Evolutionary conservation across 2,329 filamentous ascomycete species (phyloP).

Genomic region (Aspergillus spinulosporus): DNA sequence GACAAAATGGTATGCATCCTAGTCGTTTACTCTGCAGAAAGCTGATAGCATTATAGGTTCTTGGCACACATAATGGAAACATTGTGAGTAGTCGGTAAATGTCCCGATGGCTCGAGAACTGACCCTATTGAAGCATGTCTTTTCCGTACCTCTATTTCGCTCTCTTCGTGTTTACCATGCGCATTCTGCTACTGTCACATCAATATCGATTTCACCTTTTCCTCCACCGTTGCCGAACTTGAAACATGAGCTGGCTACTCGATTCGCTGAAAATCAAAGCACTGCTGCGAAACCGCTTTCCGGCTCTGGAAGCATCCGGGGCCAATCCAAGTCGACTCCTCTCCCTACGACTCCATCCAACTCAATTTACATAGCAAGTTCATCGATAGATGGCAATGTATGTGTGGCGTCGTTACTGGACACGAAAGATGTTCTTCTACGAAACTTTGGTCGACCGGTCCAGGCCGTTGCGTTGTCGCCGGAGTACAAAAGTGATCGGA

Average conservation of each 20-base stretch:
- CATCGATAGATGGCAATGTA: constrained; percentile 93
- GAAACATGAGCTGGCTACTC: constrained; percentile 39
- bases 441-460: constrained; percentile 91
- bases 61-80: constrained; percentile 95
- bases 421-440: constrained; percentile 81
- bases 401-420: constrained; percentile 87
- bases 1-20: constrained; percentile 81
- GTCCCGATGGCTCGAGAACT: constrained; percentile 16
- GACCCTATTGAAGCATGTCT: constrained; percentile 65
- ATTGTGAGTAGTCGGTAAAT: constrained; percentile 63
- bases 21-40: constrained; percentile 1
- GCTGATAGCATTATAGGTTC: constrained; percentile 60
- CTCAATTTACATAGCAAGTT: constrained; percentile 88
- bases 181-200: constrained; percentile 87
- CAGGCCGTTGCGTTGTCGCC: constrained; percentile 93
- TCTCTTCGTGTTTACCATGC: constrained; percentile 84
- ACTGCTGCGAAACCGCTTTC: constrained; percentile 29
- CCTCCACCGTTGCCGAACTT: constrained; percentile 59
- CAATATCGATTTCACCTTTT: constrained; percentile 85
- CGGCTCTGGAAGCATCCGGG: constrained; percentile 33
- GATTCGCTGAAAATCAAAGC: constrained; percentile 32
- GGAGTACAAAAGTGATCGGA: constrained; percentile 84
- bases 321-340: constrained; percentile 26
- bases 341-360: constrained; percentile 79
- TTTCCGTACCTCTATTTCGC: constrained; percentile 79